These are phyloP conservation scores for Saitoella complicata DNA, from an alignment of 805 yeast genomes.

Conservation along the genomic window DNA sequence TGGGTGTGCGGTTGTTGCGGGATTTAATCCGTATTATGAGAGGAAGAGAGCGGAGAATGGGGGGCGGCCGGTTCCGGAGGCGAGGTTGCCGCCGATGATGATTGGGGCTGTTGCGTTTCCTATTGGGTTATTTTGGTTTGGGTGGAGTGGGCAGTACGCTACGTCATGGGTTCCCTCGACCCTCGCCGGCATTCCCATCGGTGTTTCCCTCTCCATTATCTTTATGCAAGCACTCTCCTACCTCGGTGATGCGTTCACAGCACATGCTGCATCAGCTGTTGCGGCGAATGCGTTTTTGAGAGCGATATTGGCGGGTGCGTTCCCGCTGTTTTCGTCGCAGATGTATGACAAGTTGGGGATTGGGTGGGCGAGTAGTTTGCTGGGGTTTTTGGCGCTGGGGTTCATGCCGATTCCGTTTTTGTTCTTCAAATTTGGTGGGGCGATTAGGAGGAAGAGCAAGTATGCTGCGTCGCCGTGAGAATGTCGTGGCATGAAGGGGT, in stretches of 20 bases:
- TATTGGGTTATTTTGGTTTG: constrained; percentile 48
- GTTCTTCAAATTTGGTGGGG: constrained; percentile 18
- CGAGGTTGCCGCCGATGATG: constrained; percentile 36
- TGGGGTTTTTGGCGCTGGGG: constrained; percentile 43
- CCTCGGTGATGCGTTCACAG: constrained; percentile 52
- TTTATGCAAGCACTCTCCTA: constrained; percentile 52
- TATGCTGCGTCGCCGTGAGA: too few species aligned
- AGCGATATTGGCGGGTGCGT: constrained; percentile 56
- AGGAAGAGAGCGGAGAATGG: constrained; percentile 26
- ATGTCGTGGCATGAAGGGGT: too few species aligned
- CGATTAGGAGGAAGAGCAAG: too few species aligned
- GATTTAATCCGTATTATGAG: constrained; percentile 32
- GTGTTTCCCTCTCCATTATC: constrained; percentile 40
- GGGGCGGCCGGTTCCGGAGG: constrained; percentile 48
- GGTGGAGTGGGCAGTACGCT: constrained; percentile 46
- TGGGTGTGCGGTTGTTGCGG: constrained; percentile 39
- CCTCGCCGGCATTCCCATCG: constrained; percentile 28
- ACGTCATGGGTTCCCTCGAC: constrained; percentile 47
- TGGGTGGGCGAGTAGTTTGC: constrained; percentile 63
- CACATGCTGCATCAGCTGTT: constrained; percentile 59
- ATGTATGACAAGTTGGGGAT: constrained; percentile 58
- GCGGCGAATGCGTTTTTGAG: constrained; percentile 60
- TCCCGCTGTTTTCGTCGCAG: constrained; percentile 74
- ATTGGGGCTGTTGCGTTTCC: constrained; percentile 38
- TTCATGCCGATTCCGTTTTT: constrained; percentile 37